phyloP scores from a whole-genome alignment of 1,284 basidiomycete genomes.

The Sporisorium scitamineum region DNA sequence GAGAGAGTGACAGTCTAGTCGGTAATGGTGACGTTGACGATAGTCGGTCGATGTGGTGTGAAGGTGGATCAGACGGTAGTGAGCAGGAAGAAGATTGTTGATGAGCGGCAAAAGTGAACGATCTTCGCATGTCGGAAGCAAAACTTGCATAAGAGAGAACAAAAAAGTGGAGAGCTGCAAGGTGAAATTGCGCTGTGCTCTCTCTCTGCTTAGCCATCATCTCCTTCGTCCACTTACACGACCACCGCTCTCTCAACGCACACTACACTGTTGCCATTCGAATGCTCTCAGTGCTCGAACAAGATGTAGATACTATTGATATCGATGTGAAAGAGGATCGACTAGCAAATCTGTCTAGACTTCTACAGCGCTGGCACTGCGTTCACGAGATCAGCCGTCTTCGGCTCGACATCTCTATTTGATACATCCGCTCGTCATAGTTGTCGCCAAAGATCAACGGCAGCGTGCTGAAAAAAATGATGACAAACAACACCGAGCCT shows the following conservation, averaged over 20 bases:
- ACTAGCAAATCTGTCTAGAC: neutral
- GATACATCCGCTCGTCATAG: conserved; percentile 26
- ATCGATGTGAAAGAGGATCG: too few relatives aligned
- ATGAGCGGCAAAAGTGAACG: conserved; percentile 3
- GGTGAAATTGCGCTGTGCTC: neutral
- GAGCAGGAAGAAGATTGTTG: neutral
- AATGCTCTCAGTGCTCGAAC: neutral
- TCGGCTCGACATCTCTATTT: conserved; percentile 32
- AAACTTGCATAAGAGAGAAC: neutral
- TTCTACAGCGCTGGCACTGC: neutral
- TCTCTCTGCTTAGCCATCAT: neutral
- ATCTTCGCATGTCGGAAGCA: conserved; percentile 24
- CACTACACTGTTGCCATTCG: neutral
- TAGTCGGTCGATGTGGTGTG: neutral
- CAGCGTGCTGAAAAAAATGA: conserved; percentile 41
- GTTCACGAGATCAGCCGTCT: conserved; percentile 23
- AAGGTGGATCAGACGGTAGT: neutral
- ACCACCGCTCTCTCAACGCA: neutral
- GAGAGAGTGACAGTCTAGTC: neutral
- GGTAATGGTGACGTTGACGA: neutral
- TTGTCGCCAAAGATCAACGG: conserved; percentile 37
- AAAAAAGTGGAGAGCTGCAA: conserved; percentile 20
- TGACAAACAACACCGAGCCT: conserved; percentile 33
- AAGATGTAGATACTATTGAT: neutral
- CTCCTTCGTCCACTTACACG: neutral